Percentiles rank a stretch among this genome's conserved stretches.
phyloP scores from a whole-genome alignment of 2,329 filamentous ascomycete species.

The Dactylellina sp. region DNA sequence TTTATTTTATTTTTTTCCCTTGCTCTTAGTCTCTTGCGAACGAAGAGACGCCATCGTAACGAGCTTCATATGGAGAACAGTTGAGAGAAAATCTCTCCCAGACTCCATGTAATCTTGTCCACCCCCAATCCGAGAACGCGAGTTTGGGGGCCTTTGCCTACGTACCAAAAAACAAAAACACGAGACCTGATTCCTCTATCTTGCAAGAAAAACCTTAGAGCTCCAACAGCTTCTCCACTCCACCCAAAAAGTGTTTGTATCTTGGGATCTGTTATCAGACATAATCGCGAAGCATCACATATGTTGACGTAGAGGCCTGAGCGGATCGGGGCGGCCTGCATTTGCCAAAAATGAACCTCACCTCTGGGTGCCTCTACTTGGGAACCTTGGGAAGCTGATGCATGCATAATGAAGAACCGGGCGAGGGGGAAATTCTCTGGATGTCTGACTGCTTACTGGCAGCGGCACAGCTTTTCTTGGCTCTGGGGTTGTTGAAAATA shows the following conservation, averaged over 20 bases:
- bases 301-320: slow-evolving; percentile 30
- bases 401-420: slow-evolving; percentile 51
- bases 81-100: slow-evolving; percentile 48
- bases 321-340: slow-evolving; percentile 56
- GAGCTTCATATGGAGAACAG: slow-evolving; percentile 49
- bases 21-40: slow-evolving; percentile 23
- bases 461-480: slow-evolving; percentile 54
- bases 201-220: slow-evolving; percentile 8
- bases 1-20: slow-evolving; percentile 37
- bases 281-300: slow-evolving; percentile 40
- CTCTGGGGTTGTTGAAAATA: slow-evolving; percentile 43
- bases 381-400: slow-evolving; percentile 51
- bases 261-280: slow-evolving; percentile 29
- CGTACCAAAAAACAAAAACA: slow-evolving; percentile 31
- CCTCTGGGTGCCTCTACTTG: slow-evolving; percentile 49
- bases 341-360: slow-evolving; percentile 57
- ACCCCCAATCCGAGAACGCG: slow-evolving; percentile 30
- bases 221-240: slow-evolving; percentile 24
- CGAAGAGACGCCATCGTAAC: slow-evolving; percentile 49
- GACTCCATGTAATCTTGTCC: slow-evolving; percentile 37
- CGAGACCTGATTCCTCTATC: background rate
- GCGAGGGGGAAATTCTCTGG: slow-evolving; percentile 21
- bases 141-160: slow-evolving; percentile 14
- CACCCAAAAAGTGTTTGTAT: slow-evolving; percentile 23
- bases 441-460: slow-evolving; percentile 44